Evolutionary conservation across 345 rosid species (phyloP), one percentile per base, ranked within the genome.

Genomic region (Populus tremula): DNA sequence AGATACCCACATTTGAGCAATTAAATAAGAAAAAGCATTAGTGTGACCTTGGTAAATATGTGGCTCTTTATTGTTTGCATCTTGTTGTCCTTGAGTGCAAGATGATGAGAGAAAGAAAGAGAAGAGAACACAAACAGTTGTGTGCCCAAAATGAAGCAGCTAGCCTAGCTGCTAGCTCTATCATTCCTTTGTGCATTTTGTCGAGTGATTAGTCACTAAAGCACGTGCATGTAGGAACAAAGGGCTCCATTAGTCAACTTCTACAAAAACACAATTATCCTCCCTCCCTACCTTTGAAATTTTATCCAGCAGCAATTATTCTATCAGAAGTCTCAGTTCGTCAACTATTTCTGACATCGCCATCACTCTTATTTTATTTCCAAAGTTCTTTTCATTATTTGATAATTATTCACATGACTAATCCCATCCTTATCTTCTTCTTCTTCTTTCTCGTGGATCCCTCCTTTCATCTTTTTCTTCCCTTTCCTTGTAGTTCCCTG

Each of bases 191-290:
- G 64, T 63, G 71, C 82, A 70, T 69, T 80, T 78, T 78, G 84
- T 84, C 82, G 67, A 75, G 85, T 87, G 86, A 85, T 87, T 79
- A 79, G 79, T 82, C 83, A 73, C 83, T 72, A 54, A 79, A 85
- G 76, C 84, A 84, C 69, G 83, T 81, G 84, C 79, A 73, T 66
- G 74, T 23, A 73, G 63, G 65, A 77, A 39, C 27, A 47, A 77
- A 74, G 56, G 74, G 53, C 54, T 54, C 64, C 27, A 21, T 71
- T 36, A 75, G 82, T 79, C 85, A 35, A 43, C 59, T 71, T 49
- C 70, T 47, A 20, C 10, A 41, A 33, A 33, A 80, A 80, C 9
- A n/a, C 27, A n/a, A 8, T 56, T 33, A 33, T 33, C 36, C 36
- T 33, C 36, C 36, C 36, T 33, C 36, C 5, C 5, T 33, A 0